These are phyloP conservation scores for Zasmidium cellare DNA, from an alignment of 2,329 filamentous ascomycete genomes.

Conservation along the genomic window DNA sequence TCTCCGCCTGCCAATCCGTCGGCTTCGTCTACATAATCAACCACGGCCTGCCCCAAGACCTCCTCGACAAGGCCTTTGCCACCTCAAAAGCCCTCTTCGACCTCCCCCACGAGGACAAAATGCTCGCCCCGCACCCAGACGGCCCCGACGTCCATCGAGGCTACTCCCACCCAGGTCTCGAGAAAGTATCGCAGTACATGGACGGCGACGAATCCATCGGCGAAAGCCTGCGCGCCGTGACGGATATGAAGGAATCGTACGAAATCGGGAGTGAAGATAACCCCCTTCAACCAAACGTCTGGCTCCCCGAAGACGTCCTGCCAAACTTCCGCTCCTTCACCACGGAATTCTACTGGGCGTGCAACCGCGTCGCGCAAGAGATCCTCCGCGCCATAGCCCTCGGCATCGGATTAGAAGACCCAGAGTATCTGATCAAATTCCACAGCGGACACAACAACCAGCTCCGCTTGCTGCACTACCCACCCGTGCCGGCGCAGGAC, in stretches of 20 bases:
- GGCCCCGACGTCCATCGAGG: slow-evolving; percentile 41
- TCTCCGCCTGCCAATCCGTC: slow-evolving; percentile 38
- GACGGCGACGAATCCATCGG: slow-evolving; percentile 14
- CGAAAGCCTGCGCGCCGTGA: slow-evolving; percentile 14
- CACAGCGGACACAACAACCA: slow-evolving; percentile 27
- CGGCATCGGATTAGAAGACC: slow-evolving; percentile 35
- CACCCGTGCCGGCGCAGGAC: slow-evolving; percentile 31
- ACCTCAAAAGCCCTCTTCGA: slow-evolving; percentile 40
- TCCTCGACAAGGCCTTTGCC: slow-evolving; percentile 29
- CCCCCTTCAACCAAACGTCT: slow-evolving; percentile 47
- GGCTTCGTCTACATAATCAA: slow-evolving; percentile 46
- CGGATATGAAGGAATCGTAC: slow-evolving; percentile 40
- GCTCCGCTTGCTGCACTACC: slow-evolving; percentile 41
- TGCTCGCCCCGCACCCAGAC: slow-evolving; percentile 41
- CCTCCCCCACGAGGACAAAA: slow-evolving; percentile 37
- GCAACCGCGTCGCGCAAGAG: slow-evolving; percentile 30
- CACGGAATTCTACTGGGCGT: slow-evolving; percentile 35
- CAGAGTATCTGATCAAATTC: slow-evolving; percentile 16
- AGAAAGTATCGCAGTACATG: slow-evolving; percentile 35
- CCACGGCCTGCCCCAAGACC: slow-evolving; percentile 36
- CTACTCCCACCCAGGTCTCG: slow-evolving; percentile 39
- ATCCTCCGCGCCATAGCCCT: slow-evolving; percentile 36
- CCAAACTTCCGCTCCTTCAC: slow-evolving; percentile 43
- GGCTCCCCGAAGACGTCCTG: slow-evolving; percentile 48
- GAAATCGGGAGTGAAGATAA: slow-evolving; percentile 50